Conservation (phyloP, 1,284 basidiomycete genomes). For the Puccinia triticina region DNA sequence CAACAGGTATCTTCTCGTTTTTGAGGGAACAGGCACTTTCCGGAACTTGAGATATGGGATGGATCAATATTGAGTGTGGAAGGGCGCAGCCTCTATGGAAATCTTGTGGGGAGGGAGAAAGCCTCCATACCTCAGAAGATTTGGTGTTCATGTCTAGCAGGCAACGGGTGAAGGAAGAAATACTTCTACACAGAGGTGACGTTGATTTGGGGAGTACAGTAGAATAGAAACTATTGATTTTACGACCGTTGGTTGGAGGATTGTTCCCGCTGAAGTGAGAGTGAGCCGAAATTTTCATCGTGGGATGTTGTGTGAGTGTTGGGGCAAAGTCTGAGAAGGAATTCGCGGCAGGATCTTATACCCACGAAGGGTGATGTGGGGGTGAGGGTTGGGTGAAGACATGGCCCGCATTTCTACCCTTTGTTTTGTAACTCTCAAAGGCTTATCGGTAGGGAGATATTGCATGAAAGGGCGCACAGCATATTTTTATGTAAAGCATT, state of each 20-base stretch:
- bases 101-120: background rate
- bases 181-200: background rate
- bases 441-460: no score
- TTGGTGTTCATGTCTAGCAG: slow-evolving; percentile 15
- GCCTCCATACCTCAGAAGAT: slow-evolving; percentile 3
- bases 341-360: no score
- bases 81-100: background rate
- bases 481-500: no score
- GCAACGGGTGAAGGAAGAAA: slow-evolving; percentile 6
- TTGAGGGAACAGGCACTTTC: background rate
- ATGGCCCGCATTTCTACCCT: no score
- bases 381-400: no score
- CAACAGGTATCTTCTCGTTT: slow-evolving; percentile 1
- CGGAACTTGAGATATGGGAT: background rate
- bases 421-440: no score
- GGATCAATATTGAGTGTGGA: slow-evolving; percentile 5
- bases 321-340: background rate
- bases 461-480: no score
- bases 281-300: background rate
- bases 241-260: background rate
- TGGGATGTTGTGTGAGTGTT: background rate
- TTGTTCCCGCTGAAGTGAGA: background rate
- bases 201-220: slow-evolving; percentile 10
- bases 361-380: no score
- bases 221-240: slow-evolving; percentile 1